These are phyloP conservation scores for Podospora pseudoanserina DNA, from an alignment of 495 filamentous ascomycete species.

Conservation along the genomic window DNA sequence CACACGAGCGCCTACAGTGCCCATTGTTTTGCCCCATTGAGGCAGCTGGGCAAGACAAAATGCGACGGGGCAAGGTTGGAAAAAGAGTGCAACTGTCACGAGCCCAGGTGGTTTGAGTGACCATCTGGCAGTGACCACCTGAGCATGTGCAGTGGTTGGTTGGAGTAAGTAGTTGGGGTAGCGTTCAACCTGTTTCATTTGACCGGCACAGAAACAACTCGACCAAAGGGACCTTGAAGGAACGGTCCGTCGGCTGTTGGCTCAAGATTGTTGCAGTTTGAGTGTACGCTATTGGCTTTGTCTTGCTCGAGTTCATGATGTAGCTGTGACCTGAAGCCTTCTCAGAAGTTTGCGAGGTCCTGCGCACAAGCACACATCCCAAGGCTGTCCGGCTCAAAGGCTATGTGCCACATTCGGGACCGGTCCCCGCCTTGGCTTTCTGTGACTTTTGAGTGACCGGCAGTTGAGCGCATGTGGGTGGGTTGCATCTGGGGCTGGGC, in stretches of 20 bases:
- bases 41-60: conserved; percentile 12
- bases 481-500: conserved; percentile 3
- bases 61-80: conserved; percentile 16
- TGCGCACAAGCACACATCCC: not conserved
- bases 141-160: conserved; percentile 20
- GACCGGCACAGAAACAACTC: conserved; percentile 7
- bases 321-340: conserved; percentile 2
- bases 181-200: conserved; percentile 7
- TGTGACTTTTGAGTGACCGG: conserved; percentile 8
- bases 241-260: not conserved
- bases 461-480: conserved; percentile 2
- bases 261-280: not conserved
- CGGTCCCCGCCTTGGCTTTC: not conserved
- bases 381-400: not conserved
- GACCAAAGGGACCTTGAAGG: not conserved
- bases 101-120: conserved; percentile 18
- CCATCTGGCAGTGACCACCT: conserved; percentile 22
- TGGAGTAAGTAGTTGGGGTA: conserved; percentile 1
- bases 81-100: conserved; percentile 8
- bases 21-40: conserved; percentile 9
- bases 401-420: conserved; percentile 7
- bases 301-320: not conserved
- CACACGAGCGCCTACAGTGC: not conserved
- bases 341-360: not conserved
- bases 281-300: not conserved